Percentiles rank a stretch among this genome's conserved stretches.
These are phyloP conservation scores for Phallus indusiatus DNA, from an alignment of 768 basidiomycete species.

Conservation along the genomic window DNA sequence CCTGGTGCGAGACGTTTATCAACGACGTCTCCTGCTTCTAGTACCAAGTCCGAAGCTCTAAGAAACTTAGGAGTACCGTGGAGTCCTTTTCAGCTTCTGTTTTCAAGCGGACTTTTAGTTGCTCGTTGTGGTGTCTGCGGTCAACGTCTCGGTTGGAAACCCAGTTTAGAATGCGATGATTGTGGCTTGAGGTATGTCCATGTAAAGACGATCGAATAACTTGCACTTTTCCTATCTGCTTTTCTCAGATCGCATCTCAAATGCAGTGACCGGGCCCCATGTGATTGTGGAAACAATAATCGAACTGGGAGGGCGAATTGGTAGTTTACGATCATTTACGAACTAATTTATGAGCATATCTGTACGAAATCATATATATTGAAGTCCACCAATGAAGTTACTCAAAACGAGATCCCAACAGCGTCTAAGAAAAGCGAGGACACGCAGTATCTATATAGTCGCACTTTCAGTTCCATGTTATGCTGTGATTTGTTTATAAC, in stretches of 20 bases:
- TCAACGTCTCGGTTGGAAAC: conserved; percentile 81
- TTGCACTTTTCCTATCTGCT: conserved; percentile 8
- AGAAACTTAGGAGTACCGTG: conserved; percentile 24
- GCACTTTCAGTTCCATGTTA: too few species aligned
- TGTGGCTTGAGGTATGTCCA: conserved; percentile 59
- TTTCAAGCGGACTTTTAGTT: conserved; percentile 59
- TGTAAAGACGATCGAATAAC: background rate
- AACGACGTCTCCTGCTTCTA: background rate
- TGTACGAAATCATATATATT: too few species aligned
- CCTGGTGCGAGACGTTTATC: conserved; percentile 55
- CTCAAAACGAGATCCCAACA: too few species aligned
- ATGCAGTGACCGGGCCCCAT: conserved; percentile 75
- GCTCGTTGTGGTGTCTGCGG: conserved; percentile 76
- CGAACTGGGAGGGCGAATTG: too few species aligned
- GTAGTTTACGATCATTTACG: too few species aligned
- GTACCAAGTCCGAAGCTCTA: background rate
- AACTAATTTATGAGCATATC: too few species aligned
- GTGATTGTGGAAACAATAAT: conserved; percentile 48
- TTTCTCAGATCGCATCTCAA: conserved; percentile 66
- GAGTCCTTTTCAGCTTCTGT: conserved; percentile 74
- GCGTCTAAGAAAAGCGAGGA: too few species aligned
- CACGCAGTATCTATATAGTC: too few species aligned
- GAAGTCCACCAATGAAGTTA: too few species aligned
- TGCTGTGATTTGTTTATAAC: too few species aligned
- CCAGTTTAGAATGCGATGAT: conserved; percentile 81